phyloP scores from a whole-genome alignment of 495 filamentous ascomycete species.

The Astrothelium subdiscretum region DNA sequence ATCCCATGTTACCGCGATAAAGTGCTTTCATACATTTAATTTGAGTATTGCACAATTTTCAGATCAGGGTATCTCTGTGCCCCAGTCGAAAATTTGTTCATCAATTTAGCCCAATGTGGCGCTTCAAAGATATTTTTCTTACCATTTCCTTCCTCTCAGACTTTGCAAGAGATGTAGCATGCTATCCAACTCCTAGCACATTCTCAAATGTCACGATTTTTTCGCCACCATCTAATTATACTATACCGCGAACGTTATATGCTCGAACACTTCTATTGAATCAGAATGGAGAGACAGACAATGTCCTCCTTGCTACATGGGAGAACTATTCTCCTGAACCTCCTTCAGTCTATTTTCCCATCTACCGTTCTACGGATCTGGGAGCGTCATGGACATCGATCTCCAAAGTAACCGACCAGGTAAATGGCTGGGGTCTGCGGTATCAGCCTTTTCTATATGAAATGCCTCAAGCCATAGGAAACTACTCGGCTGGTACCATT shows the following conservation, averaged over 20 bases:
- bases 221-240: slow-evolving; percentile 33
- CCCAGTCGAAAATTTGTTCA: neutral
- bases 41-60: no score
- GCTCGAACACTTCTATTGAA: slow-evolving; percentile 39
- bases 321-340: slow-evolving; percentile 48
- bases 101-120: neutral
- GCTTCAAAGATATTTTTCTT: neutral
- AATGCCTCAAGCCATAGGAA: slow-evolving; percentile 43
- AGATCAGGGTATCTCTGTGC: no score
- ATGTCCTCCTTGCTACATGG: slow-evolving; percentile 52
- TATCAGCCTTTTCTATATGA: slow-evolving; percentile 59
- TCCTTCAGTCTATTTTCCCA: slow-evolving; percentile 50
- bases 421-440: slow-evolving; percentile 50
- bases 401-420: slow-evolving; percentile 48
- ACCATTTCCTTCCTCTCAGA: neutral
- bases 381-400: slow-evolving; percentile 53
- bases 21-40: no score
- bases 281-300: slow-evolving; percentile 19
- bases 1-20: no score
- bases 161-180: neutral
- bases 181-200: neutral
- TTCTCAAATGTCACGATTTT: slow-evolving; percentile 33
- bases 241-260: slow-evolving; percentile 38
- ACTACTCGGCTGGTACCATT: slow-evolving; percentile 47
- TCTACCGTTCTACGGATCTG: slow-evolving; percentile 49